Evolutionary conservation across 495 filamentous ascomycete species (phyloP).

Genomic region (Lophiotrema nucula): DNA sequence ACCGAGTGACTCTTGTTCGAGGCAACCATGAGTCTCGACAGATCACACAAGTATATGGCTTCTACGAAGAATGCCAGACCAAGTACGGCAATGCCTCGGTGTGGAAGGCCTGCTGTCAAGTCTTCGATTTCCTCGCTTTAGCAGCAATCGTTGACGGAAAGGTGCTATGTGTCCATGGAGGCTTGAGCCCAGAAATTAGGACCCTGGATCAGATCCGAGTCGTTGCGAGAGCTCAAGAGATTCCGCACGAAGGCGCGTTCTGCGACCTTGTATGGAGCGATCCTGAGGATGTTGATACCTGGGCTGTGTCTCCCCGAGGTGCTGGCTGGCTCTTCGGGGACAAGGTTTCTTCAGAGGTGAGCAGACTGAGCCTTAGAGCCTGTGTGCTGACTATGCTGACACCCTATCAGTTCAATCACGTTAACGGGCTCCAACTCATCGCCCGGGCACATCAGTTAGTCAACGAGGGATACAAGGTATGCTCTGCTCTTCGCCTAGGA

Average conservation of each 20-base stretch:
- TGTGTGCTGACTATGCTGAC: no score
- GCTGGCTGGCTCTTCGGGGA: constrained; percentile 98
- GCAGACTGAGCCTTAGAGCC: no score
- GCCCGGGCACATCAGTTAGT: constrained; percentile 95
- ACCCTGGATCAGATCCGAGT: constrained; percentile 98
- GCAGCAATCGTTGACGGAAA: constrained; percentile 96
- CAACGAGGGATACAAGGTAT: constrained; percentile 94
- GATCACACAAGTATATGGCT: constrained; percentile 98
- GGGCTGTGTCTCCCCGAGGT: constrained; percentile 91
- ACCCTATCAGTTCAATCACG: constrained; percentile 91
- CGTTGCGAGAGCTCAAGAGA: constrained; percentile 93
- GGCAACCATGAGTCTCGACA: constrained; percentile 98
- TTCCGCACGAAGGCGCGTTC: constrained; percentile 96
- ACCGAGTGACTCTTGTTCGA: constrained; percentile 90
- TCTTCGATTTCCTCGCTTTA: constrained; percentile 95
- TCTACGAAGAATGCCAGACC: constrained; percentile 96
- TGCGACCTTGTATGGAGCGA: constrained; percentile 98
- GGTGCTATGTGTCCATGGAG: constrained; percentile 95
- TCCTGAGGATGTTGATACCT: constrained; percentile 96
- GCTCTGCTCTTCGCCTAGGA: neutral
- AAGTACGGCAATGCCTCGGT: constrained; percentile 98
- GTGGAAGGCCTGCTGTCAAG: constrained; percentile 98
- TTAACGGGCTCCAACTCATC: constrained; percentile 92
- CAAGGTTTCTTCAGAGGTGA: constrained; percentile 84
- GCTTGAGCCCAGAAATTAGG: constrained; percentile 92